These are phyloP conservation scores for Xylaria longipes DNA, from an alignment of 495 filamentous ascomycete species.

Conservation along the genomic window DNA sequence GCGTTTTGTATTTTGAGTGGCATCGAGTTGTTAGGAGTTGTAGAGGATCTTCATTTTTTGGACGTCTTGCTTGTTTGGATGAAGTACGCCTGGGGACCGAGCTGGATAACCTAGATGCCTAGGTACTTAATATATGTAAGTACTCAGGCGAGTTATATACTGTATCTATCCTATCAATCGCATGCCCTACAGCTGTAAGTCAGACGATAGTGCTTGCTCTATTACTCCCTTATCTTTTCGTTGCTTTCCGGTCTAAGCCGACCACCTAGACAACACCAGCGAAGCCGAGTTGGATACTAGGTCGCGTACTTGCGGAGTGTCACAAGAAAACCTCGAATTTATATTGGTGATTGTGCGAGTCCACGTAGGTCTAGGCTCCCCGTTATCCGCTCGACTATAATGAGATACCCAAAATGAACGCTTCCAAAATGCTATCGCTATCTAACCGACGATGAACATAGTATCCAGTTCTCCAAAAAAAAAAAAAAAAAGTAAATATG, in stretches of 20 bases:
- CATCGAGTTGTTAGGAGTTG: not conserved
- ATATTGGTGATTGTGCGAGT: not conserved
- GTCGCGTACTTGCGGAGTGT: not conserved
- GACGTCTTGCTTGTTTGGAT: not conserved
- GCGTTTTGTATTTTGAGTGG: constrained; percentile 13
- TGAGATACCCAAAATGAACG: not conserved
- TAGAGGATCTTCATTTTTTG: not conserved
- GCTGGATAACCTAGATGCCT: not conserved
- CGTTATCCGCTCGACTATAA: not conserved
- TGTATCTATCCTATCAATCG: not conserved
- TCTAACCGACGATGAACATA: not conserved
- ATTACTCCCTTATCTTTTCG: not conserved
- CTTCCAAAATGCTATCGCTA: not conserved
- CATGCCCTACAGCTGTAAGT: not conserved
- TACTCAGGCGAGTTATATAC: not conserved
- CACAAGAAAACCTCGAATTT: not conserved
- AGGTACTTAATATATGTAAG: not conserved
- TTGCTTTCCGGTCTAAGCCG: not conserved
- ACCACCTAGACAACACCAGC: not conserved
- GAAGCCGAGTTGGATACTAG: not conserved
- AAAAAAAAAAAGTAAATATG: not conserved
- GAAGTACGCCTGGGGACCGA: not conserved
- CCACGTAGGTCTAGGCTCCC: not conserved
- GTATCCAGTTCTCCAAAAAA: not conserved
- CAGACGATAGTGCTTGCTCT: not conserved